A percentile compares a stretch with the other conserved stretches of the same genome.
Evolutionary conservation across 768 basidiomycete genomes (phyloP).

Genomic region (Gelatoporia subvermispora): DNA sequence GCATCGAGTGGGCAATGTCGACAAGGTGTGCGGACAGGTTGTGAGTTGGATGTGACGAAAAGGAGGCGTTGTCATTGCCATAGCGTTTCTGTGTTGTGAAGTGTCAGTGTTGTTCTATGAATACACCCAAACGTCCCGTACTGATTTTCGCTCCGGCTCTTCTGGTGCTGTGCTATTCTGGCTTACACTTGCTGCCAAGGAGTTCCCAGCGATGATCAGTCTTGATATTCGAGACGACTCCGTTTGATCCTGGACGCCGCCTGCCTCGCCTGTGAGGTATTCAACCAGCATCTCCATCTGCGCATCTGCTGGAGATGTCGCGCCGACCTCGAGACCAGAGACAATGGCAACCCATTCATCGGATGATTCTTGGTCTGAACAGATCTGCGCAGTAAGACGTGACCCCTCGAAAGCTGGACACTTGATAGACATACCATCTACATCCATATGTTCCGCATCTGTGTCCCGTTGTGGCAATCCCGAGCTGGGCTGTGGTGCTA

Average conservation of each 20-base stretch:
- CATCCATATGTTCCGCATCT: conserved; percentile 50
- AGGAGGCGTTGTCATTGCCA: conserved; percentile 58
- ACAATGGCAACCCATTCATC: conserved; percentile 82
- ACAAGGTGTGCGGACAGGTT: conserved; percentile 64
- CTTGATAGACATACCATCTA: conserved; percentile 50
- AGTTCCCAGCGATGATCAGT: conserved; percentile 88
- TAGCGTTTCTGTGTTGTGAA: conserved; percentile 49
- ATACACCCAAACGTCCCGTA: conserved; percentile 28
- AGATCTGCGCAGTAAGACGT: neutral
- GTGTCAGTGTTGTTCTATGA: neutral
- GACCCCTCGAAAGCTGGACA: neutral
- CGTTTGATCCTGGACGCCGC: conserved; percentile 60
- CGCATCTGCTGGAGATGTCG: conserved; percentile 55
- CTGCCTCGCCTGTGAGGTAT: conserved; percentile 80
- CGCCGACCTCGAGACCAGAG: conserved; percentile 82
- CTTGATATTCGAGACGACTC: conserved; percentile 72
- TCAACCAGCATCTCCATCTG: conserved; percentile 86
- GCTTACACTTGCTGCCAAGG: conserved; percentile 50
- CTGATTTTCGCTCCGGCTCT: conserved; percentile 48
- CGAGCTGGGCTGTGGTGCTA: conserved; percentile 58
- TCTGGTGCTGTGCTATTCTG: conserved; percentile 22
- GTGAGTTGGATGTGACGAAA: conserved; percentile 72
- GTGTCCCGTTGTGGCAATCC: conserved; percentile 15
- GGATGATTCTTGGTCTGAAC: conserved; percentile 12
- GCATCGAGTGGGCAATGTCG: conserved; percentile 73